A percentile compares a stretch with the other conserved stretches of the same genome.
Conservation (phyloP, 805 yeast genomes). For the Saturnispora diversa region DNA sequence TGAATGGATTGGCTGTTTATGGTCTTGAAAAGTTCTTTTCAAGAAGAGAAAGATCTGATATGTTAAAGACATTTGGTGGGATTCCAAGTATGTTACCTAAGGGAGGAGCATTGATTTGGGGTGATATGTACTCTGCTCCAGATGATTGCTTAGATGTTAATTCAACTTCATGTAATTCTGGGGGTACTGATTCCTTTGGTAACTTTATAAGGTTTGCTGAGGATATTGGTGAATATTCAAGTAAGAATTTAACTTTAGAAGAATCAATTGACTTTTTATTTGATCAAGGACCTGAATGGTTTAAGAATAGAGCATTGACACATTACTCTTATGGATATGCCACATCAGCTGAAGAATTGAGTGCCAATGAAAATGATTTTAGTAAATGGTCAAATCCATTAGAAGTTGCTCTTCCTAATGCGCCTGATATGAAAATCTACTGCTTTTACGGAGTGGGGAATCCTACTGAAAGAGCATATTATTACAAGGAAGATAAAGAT, state of each 20-base stretch:
- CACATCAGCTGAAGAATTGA: conserved; percentile 47
- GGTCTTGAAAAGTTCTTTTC: conserved; percentile 93
- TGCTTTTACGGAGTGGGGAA: conserved; percentile 96
- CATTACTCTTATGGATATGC: conserved; percentile 81
- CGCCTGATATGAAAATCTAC: conserved; percentile 83
- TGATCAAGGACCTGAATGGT: conserved; percentile 70
- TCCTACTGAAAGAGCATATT: conserved; percentile 90
- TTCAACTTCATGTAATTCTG: conserved; percentile 14
- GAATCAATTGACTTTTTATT: conserved; percentile 62
- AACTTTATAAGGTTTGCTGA: conserved; percentile 61
- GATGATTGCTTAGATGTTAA: conserved; percentile 41
- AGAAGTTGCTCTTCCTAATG: conserved; percentile 85
- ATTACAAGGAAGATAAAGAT: conserved; percentile 63
- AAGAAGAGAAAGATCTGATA: conserved; percentile 76
- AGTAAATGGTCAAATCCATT: conserved; percentile 91
- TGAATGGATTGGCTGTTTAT: conserved; percentile 85
- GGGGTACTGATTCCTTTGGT: conserved; percentile 44
- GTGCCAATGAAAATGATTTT: conserved; percentile 58
- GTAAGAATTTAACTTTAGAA: conserved; percentile 51
- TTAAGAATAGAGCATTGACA: conserved; percentile 49
- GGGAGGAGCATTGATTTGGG: conserved; percentile 92
- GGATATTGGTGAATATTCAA: conserved; percentile 35
- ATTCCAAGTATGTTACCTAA: conserved; percentile 93
- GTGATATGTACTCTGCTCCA: conserved; percentile 57
- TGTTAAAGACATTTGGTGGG: conserved; percentile 88